These are phyloP conservation scores for Candida tetrigidarum DNA, from an alignment of 1,139 yeast species.

Conservation along the genomic window DNA sequence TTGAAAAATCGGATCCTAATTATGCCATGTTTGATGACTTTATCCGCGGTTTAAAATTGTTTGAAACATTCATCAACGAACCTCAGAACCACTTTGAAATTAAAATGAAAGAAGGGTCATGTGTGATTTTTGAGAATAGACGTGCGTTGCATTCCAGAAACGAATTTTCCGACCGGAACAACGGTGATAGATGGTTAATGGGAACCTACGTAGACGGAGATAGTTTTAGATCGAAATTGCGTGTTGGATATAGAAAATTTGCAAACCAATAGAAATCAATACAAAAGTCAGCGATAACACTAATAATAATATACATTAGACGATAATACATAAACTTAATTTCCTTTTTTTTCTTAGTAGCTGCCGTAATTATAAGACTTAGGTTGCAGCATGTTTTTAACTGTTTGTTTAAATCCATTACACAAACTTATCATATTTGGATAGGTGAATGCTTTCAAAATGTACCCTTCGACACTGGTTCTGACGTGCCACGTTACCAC, in stretches of 20 bases:
- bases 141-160: constrained; percentile 73
- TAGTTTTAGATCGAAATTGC: constrained; percentile 65
- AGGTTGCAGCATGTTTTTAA: constrained; percentile 30
- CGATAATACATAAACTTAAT: too few relatives aligned
- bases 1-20: constrained; percentile 33
- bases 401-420: constrained; percentile 85
- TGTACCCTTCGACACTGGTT: constrained; percentile 85
- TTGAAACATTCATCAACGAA: constrained; percentile 62
- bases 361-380: constrained; percentile 10
- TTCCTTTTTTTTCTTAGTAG: too few relatives aligned
- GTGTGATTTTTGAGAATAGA: constrained; percentile 76
- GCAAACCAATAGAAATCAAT: constrained; percentile 7
- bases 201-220: constrained; percentile 82
- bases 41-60: constrained; percentile 58
- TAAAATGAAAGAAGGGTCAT: constrained; percentile 63
- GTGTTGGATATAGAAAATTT: constrained; percentile 29
- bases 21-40: constrained; percentile 39
- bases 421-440: constrained; percentile 87
- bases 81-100: constrained; percentile 59
- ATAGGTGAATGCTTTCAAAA: constrained; percentile 76
- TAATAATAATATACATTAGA: constrained; percentile 8
- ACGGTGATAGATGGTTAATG: constrained; percentile 71
- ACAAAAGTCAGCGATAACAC: too few relatives aligned
- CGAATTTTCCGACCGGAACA: constrained; percentile 56
- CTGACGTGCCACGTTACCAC: constrained; percentile 89